These are phyloP conservation scores for Lophiotrema nucula DNA, from an alignment of 495 filamentous ascomycete species.

Conservation along the genomic window DNA sequence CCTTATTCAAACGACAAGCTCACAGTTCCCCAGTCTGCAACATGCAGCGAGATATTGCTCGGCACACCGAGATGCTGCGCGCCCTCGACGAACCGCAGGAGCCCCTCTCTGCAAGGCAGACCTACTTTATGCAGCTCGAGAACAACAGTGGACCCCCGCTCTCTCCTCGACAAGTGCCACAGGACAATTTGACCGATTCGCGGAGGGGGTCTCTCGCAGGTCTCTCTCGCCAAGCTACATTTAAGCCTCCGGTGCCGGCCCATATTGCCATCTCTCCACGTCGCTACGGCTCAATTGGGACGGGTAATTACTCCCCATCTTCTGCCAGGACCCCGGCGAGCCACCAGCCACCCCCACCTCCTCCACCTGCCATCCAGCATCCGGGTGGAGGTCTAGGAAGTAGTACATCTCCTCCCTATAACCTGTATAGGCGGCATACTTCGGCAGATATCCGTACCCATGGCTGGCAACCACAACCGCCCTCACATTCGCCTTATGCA, in stretches of 20 bases:
- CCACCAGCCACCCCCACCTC: slow-evolving; percentile 66
- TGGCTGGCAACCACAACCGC: slow-evolving; percentile 67
- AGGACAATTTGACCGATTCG: slow-evolving; percentile 64
- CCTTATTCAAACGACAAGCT: slow-evolving; percentile 24
- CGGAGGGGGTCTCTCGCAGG: slow-evolving; percentile 58
- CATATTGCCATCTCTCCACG: slow-evolving; percentile 75
- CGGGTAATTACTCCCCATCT: slow-evolving; percentile 54
- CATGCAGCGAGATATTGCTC: slow-evolving; percentile 81
- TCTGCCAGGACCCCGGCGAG: slow-evolving; percentile 54
- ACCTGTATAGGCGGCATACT: slow-evolving; percentile 82
- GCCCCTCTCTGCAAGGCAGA: slow-evolving; percentile 66
- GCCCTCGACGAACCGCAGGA: slow-evolving; percentile 77
- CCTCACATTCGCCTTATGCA: slow-evolving; percentile 63
- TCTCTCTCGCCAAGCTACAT: slow-evolving; percentile 52
- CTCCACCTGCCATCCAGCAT: slow-evolving; percentile 61
- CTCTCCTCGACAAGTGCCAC: slow-evolving; percentile 86
- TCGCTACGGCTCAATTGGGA: slow-evolving; percentile 83
- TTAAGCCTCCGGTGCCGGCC: slow-evolving; percentile 75
- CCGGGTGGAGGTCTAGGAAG: slow-evolving; percentile 53
- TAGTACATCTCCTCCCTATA: slow-evolving; percentile 71
- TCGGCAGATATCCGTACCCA: slow-evolving; percentile 92
- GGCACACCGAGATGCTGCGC: slow-evolving; percentile 72
- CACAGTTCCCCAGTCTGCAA: slow-evolving; percentile 58
- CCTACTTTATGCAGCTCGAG: slow-evolving; percentile 70
- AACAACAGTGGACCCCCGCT: slow-evolving; percentile 72